phyloP scores from a whole-genome alignment of 2,329 filamentous ascomycete genomes.

The Tolypocladium nubicola region DNA sequence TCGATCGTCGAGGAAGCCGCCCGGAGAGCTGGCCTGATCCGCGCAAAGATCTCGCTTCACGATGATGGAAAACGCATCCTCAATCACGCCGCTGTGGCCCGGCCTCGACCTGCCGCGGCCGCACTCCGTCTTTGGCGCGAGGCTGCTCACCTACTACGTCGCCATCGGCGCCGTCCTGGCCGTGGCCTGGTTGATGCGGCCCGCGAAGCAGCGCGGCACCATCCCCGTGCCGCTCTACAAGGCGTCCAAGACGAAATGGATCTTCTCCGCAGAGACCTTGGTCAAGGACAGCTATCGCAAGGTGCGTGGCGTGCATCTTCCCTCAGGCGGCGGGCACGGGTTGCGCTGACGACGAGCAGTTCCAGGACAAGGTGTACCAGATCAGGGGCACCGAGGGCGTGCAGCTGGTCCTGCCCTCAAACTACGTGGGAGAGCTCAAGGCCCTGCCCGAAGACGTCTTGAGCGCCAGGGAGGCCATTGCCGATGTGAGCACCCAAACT shows the following conservation, averaged over 20 bases:
- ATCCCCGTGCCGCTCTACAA: conserved; percentile 35
- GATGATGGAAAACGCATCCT: conserved; percentile 2
- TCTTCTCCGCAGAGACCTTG: conserved; percentile 36
- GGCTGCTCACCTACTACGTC: conserved; percentile 28
- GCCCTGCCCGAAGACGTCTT: conserved; percentile 35
- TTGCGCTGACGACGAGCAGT: conserved; percentile 21
- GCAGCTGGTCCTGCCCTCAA: conserved; percentile 35
- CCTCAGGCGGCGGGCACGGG: neutral
- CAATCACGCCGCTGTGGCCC: neutral
- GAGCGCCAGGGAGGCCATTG: conserved; percentile 36
- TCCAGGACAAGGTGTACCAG: conserved; percentile 37
- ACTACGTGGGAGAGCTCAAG: conserved; percentile 34
- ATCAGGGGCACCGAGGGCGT: conserved; percentile 40
- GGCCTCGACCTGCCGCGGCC: neutral
- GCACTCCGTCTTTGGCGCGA: neutral
- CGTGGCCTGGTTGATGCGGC: conserved; percentile 27
- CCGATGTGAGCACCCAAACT: conserved; percentile 24
- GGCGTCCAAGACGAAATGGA: conserved; percentile 37
- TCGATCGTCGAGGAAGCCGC: neutral
- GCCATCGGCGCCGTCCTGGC: conserved; percentile 25
- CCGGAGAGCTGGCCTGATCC: neutral
- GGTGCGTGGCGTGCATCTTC: conserved; percentile 15
- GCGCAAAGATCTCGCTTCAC: neutral
- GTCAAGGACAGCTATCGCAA: conserved; percentile 38
- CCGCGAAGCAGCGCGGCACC: conserved; percentile 13